Conservation (phyloP, 2,329 filamentous ascomycete species). For the Sporothrix curviconia region DNA sequence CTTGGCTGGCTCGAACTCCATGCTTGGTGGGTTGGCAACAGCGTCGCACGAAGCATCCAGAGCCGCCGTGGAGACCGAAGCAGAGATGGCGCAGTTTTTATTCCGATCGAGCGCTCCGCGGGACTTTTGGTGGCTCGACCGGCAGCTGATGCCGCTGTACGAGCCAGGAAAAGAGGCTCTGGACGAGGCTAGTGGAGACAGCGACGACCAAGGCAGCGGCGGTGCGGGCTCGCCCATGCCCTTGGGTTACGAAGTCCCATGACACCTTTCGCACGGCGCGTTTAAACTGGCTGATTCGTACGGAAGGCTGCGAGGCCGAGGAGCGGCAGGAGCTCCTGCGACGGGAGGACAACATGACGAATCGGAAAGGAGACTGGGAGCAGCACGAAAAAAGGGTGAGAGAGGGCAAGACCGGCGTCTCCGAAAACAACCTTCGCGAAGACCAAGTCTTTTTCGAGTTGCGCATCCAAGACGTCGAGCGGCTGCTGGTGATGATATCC, state of each 20-base stretch:
- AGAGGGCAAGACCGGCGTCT: neutral
- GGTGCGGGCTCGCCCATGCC: no score
- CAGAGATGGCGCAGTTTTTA: conserved; percentile 13
- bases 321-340: neutral
- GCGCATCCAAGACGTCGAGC: conserved; percentile 10
- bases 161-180: neutral
- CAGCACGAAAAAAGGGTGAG: no score
- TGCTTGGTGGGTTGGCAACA: neutral
- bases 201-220: neutral
- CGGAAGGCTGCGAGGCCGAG: neutral
- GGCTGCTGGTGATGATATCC: conserved; percentile 4
- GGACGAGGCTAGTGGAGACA: neutral
- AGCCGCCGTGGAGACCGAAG: conserved; percentile 3
- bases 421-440: neutral
- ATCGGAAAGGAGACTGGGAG: no score
- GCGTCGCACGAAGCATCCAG: neutral
- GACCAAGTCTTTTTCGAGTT: conserved; percentile 15
- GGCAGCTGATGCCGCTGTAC: neutral
- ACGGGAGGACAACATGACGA: conserved; percentile 1
- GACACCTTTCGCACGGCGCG: no score
- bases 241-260: no score
- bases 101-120: conserved; percentile 10
- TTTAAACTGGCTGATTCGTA: no score
- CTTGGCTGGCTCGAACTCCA: no score
- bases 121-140: conserved; percentile 13